Conservation (phyloP, 805 yeast species). For the Candida berthetii region DNA sequence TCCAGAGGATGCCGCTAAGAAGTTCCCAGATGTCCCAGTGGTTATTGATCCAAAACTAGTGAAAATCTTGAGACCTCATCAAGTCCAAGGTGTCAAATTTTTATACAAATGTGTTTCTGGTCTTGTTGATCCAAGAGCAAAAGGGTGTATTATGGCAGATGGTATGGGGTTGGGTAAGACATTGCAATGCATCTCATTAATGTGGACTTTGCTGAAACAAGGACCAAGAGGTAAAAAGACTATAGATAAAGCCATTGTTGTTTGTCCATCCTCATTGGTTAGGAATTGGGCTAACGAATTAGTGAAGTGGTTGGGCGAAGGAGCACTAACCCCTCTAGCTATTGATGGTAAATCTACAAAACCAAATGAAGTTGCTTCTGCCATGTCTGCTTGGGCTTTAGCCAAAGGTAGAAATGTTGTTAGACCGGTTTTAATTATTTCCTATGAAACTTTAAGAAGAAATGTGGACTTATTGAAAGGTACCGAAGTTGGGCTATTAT, state of each 20-base stretch:
- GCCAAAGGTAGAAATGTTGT: slow-evolving; percentile 87
- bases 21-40: slow-evolving; percentile 85
- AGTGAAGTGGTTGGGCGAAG: slow-evolving; percentile 91
- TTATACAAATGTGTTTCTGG: slow-evolving; percentile 90
- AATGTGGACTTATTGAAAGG: slow-evolving; percentile 71
- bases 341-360: slow-evolving; percentile 87
- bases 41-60: slow-evolving; percentile 89
- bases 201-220: slow-evolving; percentile 90
- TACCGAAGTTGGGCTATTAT: slow-evolving; percentile 77
- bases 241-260: slow-evolving; percentile 85
- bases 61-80: slow-evolving; percentile 89
- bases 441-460: slow-evolving; percentile 88
- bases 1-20: slow-evolving; percentile 41
- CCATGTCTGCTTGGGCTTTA: slow-evolving; percentile 76
- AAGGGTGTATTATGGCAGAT: slow-evolving; percentile 98
- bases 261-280: slow-evolving; percentile 92
- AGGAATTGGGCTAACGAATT: slow-evolving; percentile 97
- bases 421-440: slow-evolving; percentile 87
- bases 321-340: slow-evolving; percentile 82
- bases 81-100: slow-evolving; percentile 91
- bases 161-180: slow-evolving; percentile 96
- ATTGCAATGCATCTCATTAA: slow-evolving; percentile 76
- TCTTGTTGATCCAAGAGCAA: slow-evolving; percentile 70
- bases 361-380: slow-evolving; percentile 57
- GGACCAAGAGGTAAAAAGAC: slow-evolving; percentile 78